Base-by-base conservation (phyloP, 306 rosid species). In the Ormosia emarginata region DNA sequence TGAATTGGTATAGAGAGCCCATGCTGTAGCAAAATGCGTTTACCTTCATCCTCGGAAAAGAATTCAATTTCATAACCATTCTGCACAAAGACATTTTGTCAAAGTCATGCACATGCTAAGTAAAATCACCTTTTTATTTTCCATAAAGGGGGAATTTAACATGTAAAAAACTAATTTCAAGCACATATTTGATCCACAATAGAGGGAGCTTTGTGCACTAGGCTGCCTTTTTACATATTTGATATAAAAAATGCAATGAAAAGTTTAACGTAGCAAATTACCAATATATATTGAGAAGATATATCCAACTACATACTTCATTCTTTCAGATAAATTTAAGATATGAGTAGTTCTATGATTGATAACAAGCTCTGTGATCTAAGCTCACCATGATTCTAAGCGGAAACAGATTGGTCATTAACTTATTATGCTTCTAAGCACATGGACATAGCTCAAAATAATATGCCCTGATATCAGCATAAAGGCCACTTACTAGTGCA, bases 1-100 rank as follows among this genome's bases (percentile, higher is more conserved):
- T 24, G 24, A 24, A 66, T 82, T 81, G 32, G 67, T 58, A 37
- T 10, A 53, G 63, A 69, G 84, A 73, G 67, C 83, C 74, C 81
- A 50, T 75, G 79, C 67, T 69, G 65, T 52, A 37, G 79, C 80
- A 70, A 74, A 61, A 55, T 78, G 83, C 74, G 68, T 74, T 79
- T 63, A 77, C 79, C 86, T 84, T 87, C 81, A 41, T 86, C 86
- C 91, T 79, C 77, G 10, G 85, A 84, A 84, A 80, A 80, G 83
- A 74, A 79, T 77, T 78, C 80, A 70, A 65, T 70, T 24, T 53
- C 55, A 46, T 43, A 30, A n/a, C 71, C 74, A 53, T 29, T 88
- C 91, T 90, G 88, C 40, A 74, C 34, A 71, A 52, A 78, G 3
- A 24, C 33, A 66, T 41, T 37, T 37, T 44, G 33, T 76, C 79